phyloP scores from a whole-genome alignment of 352 stramenopile species.

The Blastocystis sp. region DNA sequence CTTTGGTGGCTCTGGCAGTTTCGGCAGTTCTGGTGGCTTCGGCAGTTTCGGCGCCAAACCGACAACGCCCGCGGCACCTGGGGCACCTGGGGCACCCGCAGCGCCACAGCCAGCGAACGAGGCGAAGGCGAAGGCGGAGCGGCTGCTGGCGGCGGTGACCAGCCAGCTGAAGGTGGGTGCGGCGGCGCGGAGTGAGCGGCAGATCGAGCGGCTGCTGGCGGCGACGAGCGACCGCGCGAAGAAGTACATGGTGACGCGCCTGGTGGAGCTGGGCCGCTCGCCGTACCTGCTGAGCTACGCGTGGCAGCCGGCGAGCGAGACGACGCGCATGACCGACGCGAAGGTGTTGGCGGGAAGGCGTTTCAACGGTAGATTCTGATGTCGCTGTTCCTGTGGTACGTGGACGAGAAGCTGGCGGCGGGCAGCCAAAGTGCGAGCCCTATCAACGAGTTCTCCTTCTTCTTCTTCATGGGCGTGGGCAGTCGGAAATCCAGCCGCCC shows the following conservation, averaged over 20 bases:
- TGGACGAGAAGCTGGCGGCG: constrained; percentile 26
- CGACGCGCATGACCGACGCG: background rate
- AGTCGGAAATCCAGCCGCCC: background rate
- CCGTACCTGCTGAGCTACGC: constrained; percentile 28
- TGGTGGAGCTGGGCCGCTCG: constrained; percentile 14
- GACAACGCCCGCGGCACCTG: no score
- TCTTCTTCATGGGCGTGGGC: background rate
- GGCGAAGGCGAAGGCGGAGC: background rate
- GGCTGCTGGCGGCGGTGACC: constrained; percentile 17
- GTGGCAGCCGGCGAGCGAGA: background rate
- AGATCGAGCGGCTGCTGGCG: constrained; percentile 29
- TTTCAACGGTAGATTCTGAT: constrained; percentile 41
- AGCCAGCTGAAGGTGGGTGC: constrained; percentile 3
- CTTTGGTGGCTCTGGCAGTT: background rate
- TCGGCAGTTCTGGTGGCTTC: background rate
- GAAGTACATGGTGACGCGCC: background rate
- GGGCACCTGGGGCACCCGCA: background rate
- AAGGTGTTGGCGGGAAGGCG: background rate
- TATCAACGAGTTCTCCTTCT: constrained; percentile 48
- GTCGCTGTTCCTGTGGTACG: constrained; percentile 63
- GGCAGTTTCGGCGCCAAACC: background rate
- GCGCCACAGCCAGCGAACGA: background rate
- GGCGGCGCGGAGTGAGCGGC: background rate
- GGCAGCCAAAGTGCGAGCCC: background rate
- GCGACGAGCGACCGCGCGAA: background rate